Conservation (phyloP, 495 filamentous ascomycete genomes). For the Penicillium psychrofluorescens region DNA sequence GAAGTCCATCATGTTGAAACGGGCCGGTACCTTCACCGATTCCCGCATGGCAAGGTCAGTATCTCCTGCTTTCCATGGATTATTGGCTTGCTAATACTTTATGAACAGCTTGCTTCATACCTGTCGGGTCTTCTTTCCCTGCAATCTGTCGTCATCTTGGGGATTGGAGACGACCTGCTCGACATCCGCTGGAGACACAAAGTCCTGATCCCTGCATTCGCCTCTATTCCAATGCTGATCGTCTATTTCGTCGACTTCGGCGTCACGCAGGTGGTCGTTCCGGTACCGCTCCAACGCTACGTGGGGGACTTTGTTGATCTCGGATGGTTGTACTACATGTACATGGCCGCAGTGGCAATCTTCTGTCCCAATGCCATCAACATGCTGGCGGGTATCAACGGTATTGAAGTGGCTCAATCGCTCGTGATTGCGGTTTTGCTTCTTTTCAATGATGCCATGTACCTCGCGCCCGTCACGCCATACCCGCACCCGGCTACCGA, state of each 20-base stretch:
- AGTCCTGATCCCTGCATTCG: slow-evolving; percentile 91
- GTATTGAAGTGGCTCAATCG: slow-evolving; percentile 92
- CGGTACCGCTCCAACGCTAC: slow-evolving; percentile 73
- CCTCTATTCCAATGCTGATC: slow-evolving; percentile 86
- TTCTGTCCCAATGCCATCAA: slow-evolving; percentile 99
- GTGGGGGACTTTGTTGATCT: slow-evolving; percentile 77
- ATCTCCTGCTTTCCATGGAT: not conserved
- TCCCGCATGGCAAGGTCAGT: slow-evolving; percentile 85
- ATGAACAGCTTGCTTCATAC: slow-evolving; percentile 76
- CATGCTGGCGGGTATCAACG: slow-evolving; percentile 95
- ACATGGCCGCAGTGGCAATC: slow-evolving; percentile 92
- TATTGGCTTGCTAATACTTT: not conserved
- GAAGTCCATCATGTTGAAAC: slow-evolving; percentile 58
- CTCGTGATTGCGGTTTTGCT: slow-evolving; percentile 82
- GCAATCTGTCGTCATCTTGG: slow-evolving; percentile 81
- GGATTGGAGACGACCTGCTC: slow-evolving; percentile 92
- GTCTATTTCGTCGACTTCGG: slow-evolving; percentile 99
- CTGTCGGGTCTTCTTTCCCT: slow-evolving; percentile 89
- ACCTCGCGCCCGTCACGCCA: slow-evolving; percentile 53
- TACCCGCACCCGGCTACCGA: slow-evolving; percentile 91
- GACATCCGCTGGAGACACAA: slow-evolving; percentile 99
- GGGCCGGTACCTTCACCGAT: slow-evolving; percentile 77
- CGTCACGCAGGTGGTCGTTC: slow-evolving; percentile 89
- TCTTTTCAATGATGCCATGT: slow-evolving; percentile 80
- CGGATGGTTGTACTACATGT: slow-evolving; percentile 85